Evolutionary conservation across 1,139 yeast genomes (phyloP), one percentile per base, ranked within the genome.

Genomic region (Geotrichum restrictum): DNA sequence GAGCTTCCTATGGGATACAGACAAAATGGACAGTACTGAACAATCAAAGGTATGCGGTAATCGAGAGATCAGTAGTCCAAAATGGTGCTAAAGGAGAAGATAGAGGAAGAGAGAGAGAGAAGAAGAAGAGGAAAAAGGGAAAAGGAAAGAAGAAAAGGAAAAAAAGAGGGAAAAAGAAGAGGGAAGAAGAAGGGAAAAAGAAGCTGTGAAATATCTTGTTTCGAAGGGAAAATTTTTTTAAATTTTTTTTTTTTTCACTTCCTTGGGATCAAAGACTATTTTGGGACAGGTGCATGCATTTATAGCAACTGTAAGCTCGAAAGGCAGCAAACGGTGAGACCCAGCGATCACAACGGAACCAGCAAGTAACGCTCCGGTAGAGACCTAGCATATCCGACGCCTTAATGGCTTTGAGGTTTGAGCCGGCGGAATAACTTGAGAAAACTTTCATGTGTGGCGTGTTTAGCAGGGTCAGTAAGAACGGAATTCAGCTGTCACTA

Each of bases 71-170:
- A 46, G 47, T 40, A 37, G 40, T 44, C 42, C 42, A 22, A 31
- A 24, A 5, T 27, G 21, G 24, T 22, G 41, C 46, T 51, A 37
- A 46, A 46, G 53, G 45, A 47, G 48, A 47, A 27, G 53, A 53
- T 51, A 48, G 51, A 53, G 49, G 49, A 34, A 40, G 46, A 50
- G 42, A 29, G 31, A 40, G 43, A 45, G 32, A 43, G 32, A 32
- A 37, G 21, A 29, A 38, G 34, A 37, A 32, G 19, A 24, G 24
- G 33, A 36, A 37, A 41, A 21, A 48, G 44, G 34, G 22, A 24
- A 19, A 22, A 21, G 29, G 45, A 19, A 46, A 27, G 14, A 47
- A 27, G 39, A 32, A 33, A 31, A 39, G 27, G 22, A 38, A 44
- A 36, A 43, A 34, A 21, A 33, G 22, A 38, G 44, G 34, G 39